Evolutionary conservation across 2,329 filamentous ascomycete species (phyloP).

Genomic region (Epichloe baconii): DNA sequence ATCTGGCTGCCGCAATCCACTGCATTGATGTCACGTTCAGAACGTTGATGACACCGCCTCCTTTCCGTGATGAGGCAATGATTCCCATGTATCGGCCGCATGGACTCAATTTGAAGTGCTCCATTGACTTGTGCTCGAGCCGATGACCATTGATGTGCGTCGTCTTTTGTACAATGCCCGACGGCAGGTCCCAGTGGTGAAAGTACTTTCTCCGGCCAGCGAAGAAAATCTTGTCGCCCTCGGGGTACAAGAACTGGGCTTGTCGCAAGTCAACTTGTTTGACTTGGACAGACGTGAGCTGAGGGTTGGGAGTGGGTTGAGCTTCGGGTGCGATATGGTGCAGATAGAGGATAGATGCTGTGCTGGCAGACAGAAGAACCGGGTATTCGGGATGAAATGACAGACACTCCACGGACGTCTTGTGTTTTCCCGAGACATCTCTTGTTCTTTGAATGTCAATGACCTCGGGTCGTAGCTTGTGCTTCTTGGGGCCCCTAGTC

Average conservation of each 20-base stretch:
- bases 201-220: slow-evolving; percentile 83
- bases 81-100: slow-evolving; percentile 79
- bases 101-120: slow-evolving; percentile 76
- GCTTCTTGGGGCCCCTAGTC: slow-evolving; percentile 41
- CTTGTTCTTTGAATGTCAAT: slow-evolving; percentile 82
- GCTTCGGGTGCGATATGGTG: slow-evolving; percentile 75
- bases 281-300: slow-evolving; percentile 81
- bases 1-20: slow-evolving; percentile 71
- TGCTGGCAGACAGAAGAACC: slow-evolving; percentile 79
- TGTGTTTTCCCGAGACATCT: slow-evolving; percentile 69
- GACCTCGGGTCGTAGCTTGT: slow-evolving; percentile 72
- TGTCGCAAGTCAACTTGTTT: slow-evolving; percentile 72
- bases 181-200: slow-evolving; percentile 82
- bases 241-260: slow-evolving; percentile 63
- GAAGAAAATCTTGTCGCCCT: slow-evolving; percentile 71
- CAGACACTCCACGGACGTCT: slow-evolving; percentile 67
- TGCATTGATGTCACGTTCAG: slow-evolving; percentile 69
- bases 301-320: slow-evolving; percentile 68
- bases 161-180: slow-evolving; percentile 73
- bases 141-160: slow-evolving; percentile 61
- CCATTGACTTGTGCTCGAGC: slow-evolving; percentile 81
- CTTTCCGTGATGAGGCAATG: slow-evolving; percentile 66
- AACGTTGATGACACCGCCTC: slow-evolving; percentile 79
- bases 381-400: slow-evolving; percentile 84
- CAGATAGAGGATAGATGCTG: slow-evolving; percentile 71